phyloP scores from a whole-genome alignment of 139 green algal species.

The Chlorella sp. region DNA sequence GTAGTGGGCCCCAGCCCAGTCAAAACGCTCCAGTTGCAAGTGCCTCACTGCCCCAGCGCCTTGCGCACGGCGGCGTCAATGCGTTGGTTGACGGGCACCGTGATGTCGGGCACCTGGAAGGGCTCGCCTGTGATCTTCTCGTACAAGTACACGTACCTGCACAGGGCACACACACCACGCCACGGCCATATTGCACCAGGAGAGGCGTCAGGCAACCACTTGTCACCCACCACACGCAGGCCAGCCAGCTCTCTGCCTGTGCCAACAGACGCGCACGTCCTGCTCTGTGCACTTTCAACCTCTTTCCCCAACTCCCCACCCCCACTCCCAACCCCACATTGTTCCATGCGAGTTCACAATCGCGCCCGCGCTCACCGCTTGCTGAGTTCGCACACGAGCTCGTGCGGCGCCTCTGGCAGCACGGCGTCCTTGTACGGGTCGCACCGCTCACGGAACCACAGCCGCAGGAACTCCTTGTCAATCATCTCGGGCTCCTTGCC shows the following conservation, averaged over 20 bases:
- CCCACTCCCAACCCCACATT: not conserved
- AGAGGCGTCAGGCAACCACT: not conserved
- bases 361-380: no score
- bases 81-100: constrained; percentile 21
- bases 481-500: constrained; percentile 92
- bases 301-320: not conserved
- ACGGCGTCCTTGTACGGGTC: constrained; percentile 94
- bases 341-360: not conserved
- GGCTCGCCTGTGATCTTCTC: constrained; percentile 87
- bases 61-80: constrained; percentile 11
- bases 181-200: not conserved
- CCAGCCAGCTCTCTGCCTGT: not conserved
- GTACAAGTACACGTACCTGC: constrained; percentile 90
- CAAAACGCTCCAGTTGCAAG: no score
- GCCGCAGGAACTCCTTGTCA: constrained; percentile 98
- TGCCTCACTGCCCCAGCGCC: not conserved
- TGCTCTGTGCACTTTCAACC: not conserved
- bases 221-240: not conserved
- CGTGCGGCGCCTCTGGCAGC: constrained; percentile 79
- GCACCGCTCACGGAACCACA: constrained; percentile 93
- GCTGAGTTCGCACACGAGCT: constrained; percentile 86
- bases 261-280: not conserved
- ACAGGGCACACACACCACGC: not conserved
- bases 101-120: constrained; percentile 54
- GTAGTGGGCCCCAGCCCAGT: no score